These are phyloP conservation scores for Malus hybrid DNA, from an alignment of 331 rosid genomes.

Conservation along the genomic window DNA sequence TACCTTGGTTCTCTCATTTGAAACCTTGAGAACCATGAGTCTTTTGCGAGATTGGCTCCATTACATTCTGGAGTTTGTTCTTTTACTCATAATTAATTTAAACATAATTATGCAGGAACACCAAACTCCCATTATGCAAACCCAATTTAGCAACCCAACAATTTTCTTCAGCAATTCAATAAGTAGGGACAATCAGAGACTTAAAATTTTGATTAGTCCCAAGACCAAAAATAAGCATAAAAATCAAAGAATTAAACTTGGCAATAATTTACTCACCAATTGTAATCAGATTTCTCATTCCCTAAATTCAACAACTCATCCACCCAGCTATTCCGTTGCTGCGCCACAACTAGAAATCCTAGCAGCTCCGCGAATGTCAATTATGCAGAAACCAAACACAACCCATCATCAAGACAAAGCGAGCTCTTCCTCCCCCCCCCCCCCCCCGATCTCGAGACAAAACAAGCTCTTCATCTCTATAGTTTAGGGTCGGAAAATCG, in stretches of 20 bases:
- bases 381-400: slow-evolving; percentile 22
- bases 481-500: slow-evolving; percentile 13
- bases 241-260: neutral
- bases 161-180: neutral
- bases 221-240: neutral
- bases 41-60: slow-evolving; percentile 21
- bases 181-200: neutral
- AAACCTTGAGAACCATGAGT: slow-evolving; percentile 19
- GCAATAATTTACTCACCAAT: slow-evolving; percentile 46
- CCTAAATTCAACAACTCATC: slow-evolving; percentile 79
- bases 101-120: too few species aligned
- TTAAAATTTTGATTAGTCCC: too few species aligned
- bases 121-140: too few species aligned
- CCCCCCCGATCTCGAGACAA: slow-evolving; percentile 51
- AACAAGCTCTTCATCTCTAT: slow-evolving; percentile 64
- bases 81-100: too few species aligned
- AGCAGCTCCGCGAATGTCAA: slow-evolving; percentile 29
- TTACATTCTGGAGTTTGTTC: slow-evolving; percentile 7
- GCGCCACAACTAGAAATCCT: slow-evolving; percentile 41
- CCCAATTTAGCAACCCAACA: neutral
- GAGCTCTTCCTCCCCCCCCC: slow-evolving; percentile 49
- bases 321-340: slow-evolving; percentile 41
- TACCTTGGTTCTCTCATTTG: slow-evolving; percentile 25
- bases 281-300: slow-evolving; percentile 87
- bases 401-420: neutral